These are phyloP conservation scores for Prillingera fragicola DNA, from an alignment of 1,284 basidiomycete genomes.

Conservation along the genomic window DNA sequence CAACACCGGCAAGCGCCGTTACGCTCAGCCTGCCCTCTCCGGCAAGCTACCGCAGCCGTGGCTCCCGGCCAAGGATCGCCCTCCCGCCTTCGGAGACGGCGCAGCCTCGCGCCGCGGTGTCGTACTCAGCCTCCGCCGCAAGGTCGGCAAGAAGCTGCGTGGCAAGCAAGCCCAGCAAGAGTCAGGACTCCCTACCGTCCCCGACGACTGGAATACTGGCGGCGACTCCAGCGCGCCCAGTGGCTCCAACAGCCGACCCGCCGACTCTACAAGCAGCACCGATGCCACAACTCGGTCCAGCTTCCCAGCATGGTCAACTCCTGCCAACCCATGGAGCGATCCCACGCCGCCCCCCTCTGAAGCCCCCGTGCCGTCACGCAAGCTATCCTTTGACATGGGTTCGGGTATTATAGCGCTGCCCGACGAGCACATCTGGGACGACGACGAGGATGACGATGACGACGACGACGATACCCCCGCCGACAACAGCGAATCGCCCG, in stretches of 20 bases:
- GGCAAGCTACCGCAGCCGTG: conserved; percentile 83
- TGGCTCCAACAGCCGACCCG: background rate
- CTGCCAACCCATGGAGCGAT: conserved; percentile 41
- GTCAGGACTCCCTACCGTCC: conserved; percentile 8
- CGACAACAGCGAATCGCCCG: conserved; percentile 35
- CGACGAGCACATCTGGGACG: conserved; percentile 60
- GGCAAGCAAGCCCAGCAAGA: conserved; percentile 13
- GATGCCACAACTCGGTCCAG: too few species aligned
- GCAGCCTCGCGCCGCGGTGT: conserved; percentile 47
- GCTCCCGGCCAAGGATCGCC: conserved; percentile 77
- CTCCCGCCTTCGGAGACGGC: conserved; percentile 38
- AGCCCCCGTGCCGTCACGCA: conserved; percentile 10
- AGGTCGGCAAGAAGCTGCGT: conserved; percentile 40
- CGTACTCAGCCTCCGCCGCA: conserved; percentile 38
- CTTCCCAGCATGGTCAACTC: conserved; percentile 7
- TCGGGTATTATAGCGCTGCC: conserved; percentile 73
- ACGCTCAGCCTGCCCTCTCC: conserved; percentile 83
- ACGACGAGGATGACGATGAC: conserved; percentile 36
- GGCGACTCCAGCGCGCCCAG: background rate
- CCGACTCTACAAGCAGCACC: background rate
- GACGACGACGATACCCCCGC: conserved; percentile 45
- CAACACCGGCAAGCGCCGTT: conserved; percentile 64
- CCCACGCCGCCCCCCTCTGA: conserved; percentile 10
- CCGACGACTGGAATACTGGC: conserved; percentile 28
- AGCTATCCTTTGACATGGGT: conserved; percentile 33